These are phyloP conservation scores for Xanthoconium stramineum DNA, from an alignment of 768 basidiomycete species.

Conservation along the genomic window DNA sequence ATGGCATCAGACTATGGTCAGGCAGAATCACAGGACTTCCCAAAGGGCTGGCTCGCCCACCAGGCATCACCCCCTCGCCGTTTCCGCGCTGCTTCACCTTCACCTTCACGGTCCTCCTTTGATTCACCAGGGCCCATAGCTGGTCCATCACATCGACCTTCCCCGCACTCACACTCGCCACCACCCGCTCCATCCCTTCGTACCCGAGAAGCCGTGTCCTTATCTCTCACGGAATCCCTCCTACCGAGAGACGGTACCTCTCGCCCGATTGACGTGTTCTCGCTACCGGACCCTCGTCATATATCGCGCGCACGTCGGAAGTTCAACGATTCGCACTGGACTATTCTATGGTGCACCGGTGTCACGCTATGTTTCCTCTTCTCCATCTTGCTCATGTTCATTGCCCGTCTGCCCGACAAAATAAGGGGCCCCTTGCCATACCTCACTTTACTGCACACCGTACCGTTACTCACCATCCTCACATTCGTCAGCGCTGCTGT, in stretches of 20 bases:
- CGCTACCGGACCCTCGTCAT: constrained; percentile 72
- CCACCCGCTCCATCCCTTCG: constrained; percentile 42
- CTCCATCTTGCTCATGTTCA: constrained; percentile 62
- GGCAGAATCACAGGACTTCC: constrained; percentile 40
- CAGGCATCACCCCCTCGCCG: constrained; percentile 58
- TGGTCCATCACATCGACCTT: constrained; percentile 30
- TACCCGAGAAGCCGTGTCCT: constrained; percentile 45
- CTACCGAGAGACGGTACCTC: constrained; percentile 68
- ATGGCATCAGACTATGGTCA: constrained; percentile 33
- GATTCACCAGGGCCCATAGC: constrained; percentile 34
- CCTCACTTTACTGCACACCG: constrained; percentile 69
- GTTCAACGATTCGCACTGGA: constrained; percentile 74
- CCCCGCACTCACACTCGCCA: constrained; percentile 38
- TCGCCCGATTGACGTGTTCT: constrained; percentile 67
- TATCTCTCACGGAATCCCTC: constrained; percentile 76
- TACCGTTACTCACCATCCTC: constrained; percentile 72
- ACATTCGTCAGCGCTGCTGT: constrained; percentile 66
- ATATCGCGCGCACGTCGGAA: constrained; percentile 61
- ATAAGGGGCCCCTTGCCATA: constrained; percentile 45
- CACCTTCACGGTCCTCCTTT: constrained; percentile 32
- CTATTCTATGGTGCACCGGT: constrained; percentile 59
- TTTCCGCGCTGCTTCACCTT: constrained; percentile 41
- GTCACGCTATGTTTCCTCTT: constrained; percentile 60
- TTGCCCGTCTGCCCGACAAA: constrained; percentile 42
- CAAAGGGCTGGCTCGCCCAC: constrained; percentile 69